These are phyloP conservation scores for Medicago arabica DNA, from an alignment of 306 rosid genomes.

Conservation along the genomic window DNA sequence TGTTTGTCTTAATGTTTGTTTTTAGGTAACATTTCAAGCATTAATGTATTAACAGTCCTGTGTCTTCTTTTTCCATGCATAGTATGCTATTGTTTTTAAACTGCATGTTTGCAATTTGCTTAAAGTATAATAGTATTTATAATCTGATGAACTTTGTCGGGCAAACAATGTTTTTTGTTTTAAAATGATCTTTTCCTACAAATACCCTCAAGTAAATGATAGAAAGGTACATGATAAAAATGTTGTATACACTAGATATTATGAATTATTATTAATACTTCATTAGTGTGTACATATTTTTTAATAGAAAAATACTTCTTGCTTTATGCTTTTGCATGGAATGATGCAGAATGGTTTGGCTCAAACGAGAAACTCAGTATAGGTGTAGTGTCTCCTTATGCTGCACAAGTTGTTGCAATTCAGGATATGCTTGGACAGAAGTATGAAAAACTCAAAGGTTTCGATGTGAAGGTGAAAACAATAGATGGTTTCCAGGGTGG, in stretches of 20 bases:
- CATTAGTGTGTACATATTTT: not conserved
- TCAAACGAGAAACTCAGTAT: conserved; percentile 49
- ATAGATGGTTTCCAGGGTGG: conserved; percentile 89
- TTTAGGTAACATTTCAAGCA: not conserved
- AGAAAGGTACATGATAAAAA: not conserved
- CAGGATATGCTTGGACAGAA: conserved; percentile 52
- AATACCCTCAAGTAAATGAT: no score
- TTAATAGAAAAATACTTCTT: not conserved
- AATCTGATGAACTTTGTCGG: not conserved
- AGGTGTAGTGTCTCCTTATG: conserved; percentile 81
- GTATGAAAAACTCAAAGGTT: conserved; percentile 52
- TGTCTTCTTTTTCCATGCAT: not conserved
- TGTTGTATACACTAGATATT: not conserved
- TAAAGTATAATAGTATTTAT: not conserved
- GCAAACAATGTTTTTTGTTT: not conserved
- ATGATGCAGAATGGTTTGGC: conserved; percentile 54
- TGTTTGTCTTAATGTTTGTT: not conserved
- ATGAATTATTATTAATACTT: not conserved
- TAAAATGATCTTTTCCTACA: not conserved
- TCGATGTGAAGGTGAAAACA: conserved; percentile 68
- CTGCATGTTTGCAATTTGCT: not conserved
- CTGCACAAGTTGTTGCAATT: conserved; percentile 71
- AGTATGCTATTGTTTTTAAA: not conserved
- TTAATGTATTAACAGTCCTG: not conserved
- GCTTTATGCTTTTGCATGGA: not conserved